Percentiles rank a stretch among this genome's conserved stretches.
Evolutionary conservation across 768 basidiomycete genomes (phyloP).

Genomic region (Russula emetica): DNA sequence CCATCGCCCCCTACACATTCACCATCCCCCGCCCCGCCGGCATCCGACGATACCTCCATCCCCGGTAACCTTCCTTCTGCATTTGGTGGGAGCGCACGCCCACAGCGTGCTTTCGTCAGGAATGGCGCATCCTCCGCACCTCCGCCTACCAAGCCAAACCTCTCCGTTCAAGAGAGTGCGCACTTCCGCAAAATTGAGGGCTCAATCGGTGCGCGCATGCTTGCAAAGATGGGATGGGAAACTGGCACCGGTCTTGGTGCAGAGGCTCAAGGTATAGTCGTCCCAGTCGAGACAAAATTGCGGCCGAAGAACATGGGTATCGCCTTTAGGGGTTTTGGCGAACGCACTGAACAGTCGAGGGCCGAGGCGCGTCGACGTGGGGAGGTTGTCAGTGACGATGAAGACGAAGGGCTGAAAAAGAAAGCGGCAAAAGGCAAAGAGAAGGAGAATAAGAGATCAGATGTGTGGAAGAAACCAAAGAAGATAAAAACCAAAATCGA

Average conservation of each 20-base stretch:
- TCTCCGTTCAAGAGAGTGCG: constrained; percentile 62
- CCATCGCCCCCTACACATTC: constrained; percentile 40
- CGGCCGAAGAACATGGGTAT: constrained; percentile 86
- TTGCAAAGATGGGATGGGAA: constrained; percentile 95
- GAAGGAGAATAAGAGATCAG: constrained; percentile 48
- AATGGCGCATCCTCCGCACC: constrained; percentile 39
- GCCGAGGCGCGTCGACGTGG: constrained; percentile 73
- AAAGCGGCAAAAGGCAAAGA: constrained; percentile 50
- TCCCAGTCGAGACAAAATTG: constrained; percentile 79
- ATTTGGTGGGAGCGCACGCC: constrained; percentile 38
- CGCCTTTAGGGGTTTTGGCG: constrained; percentile 80
- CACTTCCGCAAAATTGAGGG: constrained; percentile 79
- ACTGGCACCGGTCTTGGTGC: constrained; percentile 74
- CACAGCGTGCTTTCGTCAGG: constrained; percentile 55
- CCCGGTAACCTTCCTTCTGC: constrained; percentile 38
- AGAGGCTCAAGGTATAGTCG: constrained; percentile 76
- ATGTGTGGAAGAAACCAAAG: constrained; percentile 83
- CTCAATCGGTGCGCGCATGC: constrained; percentile 82
- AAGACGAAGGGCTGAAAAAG: constrained; percentile 48
- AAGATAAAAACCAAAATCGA: constrained; percentile 81
- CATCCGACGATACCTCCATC: constrained; percentile 32
- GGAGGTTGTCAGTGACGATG: constrained; percentile 71
- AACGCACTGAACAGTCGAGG: constrained; percentile 83
- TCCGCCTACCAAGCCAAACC: constrained; percentile 46
- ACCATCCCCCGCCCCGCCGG: constrained; percentile 43